phyloP scores from a whole-genome alignment of 108 stramenopile genomes.

The Stephanodiscus triporus region DNA sequence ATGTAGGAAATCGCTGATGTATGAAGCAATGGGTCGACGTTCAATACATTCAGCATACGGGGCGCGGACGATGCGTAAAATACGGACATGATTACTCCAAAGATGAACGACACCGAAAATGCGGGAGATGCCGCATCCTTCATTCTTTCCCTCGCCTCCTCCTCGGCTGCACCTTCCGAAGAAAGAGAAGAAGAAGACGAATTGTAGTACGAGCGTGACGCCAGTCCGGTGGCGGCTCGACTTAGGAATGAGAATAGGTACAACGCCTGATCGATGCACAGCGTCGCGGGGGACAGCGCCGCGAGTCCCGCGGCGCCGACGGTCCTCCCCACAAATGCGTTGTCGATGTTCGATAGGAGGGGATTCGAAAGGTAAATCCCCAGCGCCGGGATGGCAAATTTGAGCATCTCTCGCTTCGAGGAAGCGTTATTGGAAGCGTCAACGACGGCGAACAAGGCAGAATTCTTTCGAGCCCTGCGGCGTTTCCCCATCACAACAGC shows the following conservation, averaged over 20 bases:
- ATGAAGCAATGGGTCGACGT: slow-evolving; percentile 49
- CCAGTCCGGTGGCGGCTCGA: slow-evolving; percentile 77
- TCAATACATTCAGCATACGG: slow-evolving; percentile 47
- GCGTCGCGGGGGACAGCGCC: slow-evolving; percentile 82
- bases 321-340: slow-evolving; percentile 81
- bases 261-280: slow-evolving; percentile 81
- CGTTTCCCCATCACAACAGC: neutral
- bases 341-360: slow-evolving; percentile 83
- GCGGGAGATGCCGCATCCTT: slow-evolving; percentile 53
- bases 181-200: neutral
- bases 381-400: slow-evolving; percentile 77
- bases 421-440: neutral
- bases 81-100: slow-evolving; percentile 56
- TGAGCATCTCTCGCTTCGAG: slow-evolving; percentile 79
- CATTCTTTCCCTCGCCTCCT: slow-evolving; percentile 4
- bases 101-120: slow-evolving; percentile 60
- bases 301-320: slow-evolving; percentile 75
- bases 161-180: neutral
- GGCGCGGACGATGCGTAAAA: slow-evolving; percentile 70
- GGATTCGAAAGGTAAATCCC: slow-evolving; percentile 80
- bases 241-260: slow-evolving; percentile 83
- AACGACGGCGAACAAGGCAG: neutral
- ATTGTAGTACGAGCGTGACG: slow-evolving; percentile 61
- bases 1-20: slow-evolving; percentile 67
- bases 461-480: neutral